These are phyloP conservation scores for Podospora sp. DNA, from an alignment of 495 filamentous ascomycete genomes.

Conservation along the genomic window DNA sequence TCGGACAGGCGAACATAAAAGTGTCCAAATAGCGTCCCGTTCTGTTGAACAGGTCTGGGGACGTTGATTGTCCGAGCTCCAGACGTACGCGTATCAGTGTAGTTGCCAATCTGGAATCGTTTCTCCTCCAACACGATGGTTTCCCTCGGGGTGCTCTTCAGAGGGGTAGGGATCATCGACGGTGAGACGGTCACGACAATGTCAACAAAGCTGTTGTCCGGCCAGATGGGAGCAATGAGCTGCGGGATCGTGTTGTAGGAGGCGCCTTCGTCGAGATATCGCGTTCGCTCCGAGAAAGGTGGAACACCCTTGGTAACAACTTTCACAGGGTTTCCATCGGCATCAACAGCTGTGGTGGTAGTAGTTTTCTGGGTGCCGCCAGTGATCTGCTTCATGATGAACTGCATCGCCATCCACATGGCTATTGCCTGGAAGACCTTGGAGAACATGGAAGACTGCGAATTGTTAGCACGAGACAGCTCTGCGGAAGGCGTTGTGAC, in stretches of 20 bases:
- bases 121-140: slow-evolving; percentile 76
- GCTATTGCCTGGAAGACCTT: slow-evolving; percentile 45
- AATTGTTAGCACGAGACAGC: slow-evolving; percentile 9
- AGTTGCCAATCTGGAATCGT: slow-evolving; percentile 78
- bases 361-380: slow-evolving; percentile 52
- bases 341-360: slow-evolving; percentile 48
- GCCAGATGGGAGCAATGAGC: slow-evolving; percentile 85
- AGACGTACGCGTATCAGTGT: slow-evolving; percentile 68
- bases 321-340: slow-evolving; percentile 49
- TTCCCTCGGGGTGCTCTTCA: slow-evolving; percentile 59
- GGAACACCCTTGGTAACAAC: slow-evolving; percentile 58
- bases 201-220: slow-evolving; percentile 73
- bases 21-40: slow-evolving; percentile 92
- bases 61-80: slow-evolving; percentile 77
- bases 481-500: slow-evolving; percentile 24
- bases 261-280: slow-evolving; percentile 58
- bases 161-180: slow-evolving; percentile 66
- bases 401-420: slow-evolving; percentile 51
- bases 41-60: slow-evolving; percentile 80
- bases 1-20: slow-evolving; percentile 74
- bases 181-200: slow-evolving; percentile 82
- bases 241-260: slow-evolving; percentile 75
- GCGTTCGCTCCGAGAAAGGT: slow-evolving; percentile 65
- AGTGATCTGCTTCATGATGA: slow-evolving; percentile 48
- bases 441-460: slow-evolving; percentile 37